These are phyloP conservation scores for Marasmius oreades DNA, from an alignment of 1,284 basidiomycete genomes.

Conservation along the genomic window DNA sequence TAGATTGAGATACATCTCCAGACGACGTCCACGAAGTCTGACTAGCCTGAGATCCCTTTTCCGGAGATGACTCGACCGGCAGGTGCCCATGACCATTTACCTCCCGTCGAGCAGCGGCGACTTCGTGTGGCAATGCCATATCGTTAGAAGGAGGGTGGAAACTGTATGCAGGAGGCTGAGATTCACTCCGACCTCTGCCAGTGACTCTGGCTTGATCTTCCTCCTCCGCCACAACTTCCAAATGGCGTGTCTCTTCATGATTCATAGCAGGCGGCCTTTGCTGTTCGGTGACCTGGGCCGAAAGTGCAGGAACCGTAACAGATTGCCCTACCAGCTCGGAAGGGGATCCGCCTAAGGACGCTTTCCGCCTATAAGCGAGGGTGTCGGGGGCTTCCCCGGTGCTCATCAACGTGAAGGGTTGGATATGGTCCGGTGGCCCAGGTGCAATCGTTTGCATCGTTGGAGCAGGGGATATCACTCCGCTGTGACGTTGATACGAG, in stretches of 20 bases:
- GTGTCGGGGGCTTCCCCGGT: conserved; percentile 1
- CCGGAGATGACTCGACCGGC: background rate
- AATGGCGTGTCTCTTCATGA: background rate
- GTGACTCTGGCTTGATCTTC: background rate
- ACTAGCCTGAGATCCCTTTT: background rate
- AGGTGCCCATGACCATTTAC: background rate
- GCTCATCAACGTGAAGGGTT: conserved; percentile 7
- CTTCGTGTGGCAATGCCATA: background rate
- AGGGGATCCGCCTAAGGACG: too few species aligned
- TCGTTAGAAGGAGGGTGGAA: background rate
- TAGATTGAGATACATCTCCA: too few species aligned
- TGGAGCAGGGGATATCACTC: background rate
- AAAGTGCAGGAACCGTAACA: too few species aligned
- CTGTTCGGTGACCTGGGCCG: too few species aligned
- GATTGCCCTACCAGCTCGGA: too few species aligned
- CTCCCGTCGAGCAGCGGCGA: background rate
- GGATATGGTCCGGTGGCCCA: background rate
- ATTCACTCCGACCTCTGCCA: background rate
- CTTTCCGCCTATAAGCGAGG: background rate
- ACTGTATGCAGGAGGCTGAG: background rate
- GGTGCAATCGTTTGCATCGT: background rate
- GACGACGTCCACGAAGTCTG: background rate
- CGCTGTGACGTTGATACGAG: background rate
- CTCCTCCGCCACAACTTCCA: background rate
- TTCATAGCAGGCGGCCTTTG: too few species aligned